Percentiles rank a stretch among this genome's conserved stretches.
These are phyloP conservation scores for Curvularia hawaiiensis DNA, from an alignment of 2,329 filamentous ascomycete species.

Conservation along the genomic window DNA sequence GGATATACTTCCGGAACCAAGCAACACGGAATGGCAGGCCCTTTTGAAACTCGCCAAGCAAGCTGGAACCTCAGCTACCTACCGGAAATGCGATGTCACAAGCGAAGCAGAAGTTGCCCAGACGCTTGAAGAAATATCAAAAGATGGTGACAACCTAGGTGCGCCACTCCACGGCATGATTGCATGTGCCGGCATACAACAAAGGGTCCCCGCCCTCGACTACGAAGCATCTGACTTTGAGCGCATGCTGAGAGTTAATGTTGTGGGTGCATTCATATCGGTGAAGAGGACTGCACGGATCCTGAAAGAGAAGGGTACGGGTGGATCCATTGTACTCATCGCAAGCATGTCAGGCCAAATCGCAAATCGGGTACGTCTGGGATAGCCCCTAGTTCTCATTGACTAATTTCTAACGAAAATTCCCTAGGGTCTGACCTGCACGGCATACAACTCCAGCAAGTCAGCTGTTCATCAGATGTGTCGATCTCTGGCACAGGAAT, in stretches of 20 bases:
- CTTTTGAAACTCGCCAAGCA: constrained; percentile 51
- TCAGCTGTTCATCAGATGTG: constrained; percentile 23
- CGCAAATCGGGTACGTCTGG: constrained; percentile 17
- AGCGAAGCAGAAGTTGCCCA: constrained; percentile 49
- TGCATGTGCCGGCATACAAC: constrained; percentile 58
- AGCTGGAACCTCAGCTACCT: constrained; percentile 46
- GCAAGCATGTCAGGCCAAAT: constrained; percentile 21
- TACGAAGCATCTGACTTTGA: constrained; percentile 49
- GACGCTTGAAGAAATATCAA: constrained; percentile 47
- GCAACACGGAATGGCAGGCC: constrained; percentile 49
- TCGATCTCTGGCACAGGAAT: constrained; percentile 21
- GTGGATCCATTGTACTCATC: constrained; percentile 69
- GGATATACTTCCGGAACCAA: constrained; percentile 51
- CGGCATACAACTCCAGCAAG: constrained; percentile 22
- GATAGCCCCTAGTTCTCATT: no score
- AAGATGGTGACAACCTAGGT: constrained; percentile 37
- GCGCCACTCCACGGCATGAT: constrained; percentile 49
- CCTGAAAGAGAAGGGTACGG: constrained; percentile 61
- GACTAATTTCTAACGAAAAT: not conserved
- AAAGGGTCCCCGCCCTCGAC: constrained; percentile 54
- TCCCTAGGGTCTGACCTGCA: constrained; percentile 18
- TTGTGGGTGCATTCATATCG: constrained; percentile 46
- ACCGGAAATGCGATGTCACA: constrained; percentile 56
- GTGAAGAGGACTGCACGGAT: constrained; percentile 42
- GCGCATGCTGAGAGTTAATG: constrained; percentile 46